Evolutionary conservation across 306 rosid species (phyloP), one percentile per base, ranked within the genome.

Genomic region (Sesbania bispinosa): DNA sequence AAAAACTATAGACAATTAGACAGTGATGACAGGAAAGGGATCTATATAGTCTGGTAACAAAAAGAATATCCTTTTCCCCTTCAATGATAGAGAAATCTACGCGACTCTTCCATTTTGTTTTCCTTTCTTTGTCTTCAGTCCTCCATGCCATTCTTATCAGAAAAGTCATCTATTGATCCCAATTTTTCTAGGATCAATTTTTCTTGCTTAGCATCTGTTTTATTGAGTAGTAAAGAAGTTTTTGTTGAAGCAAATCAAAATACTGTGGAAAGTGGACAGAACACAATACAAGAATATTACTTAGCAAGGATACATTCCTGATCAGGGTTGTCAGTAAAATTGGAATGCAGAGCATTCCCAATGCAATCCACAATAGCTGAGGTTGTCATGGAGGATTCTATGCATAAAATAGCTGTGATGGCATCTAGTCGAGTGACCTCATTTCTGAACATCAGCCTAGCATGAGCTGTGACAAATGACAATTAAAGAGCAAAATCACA

Each of bases 291-390:
- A 69, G n/a, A 63, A 47, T 55, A 54, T 26, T 41, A n/a, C 32
- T 43, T 10, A 68, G 39, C 63, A 83, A 90, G 96, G 96, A 87
- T 93, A 93, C 98, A 93, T 79, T 93, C 97, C 76, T 80, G 67
- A 75, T 93, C 98, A 55, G 96, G 98, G 71, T 85, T 93, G 78
- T 90, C 97, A 0, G 88, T 74, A 70, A 93, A 93, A 84, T 93
- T 93, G 65, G 98, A 90, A 86, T 93, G 98, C 84, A 93, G 88
- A 64, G 97, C 97, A 83, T 93, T 90, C 75, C 98, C 97, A 23
- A 93, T 85, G 71, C 94, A 87, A 78, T 93, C 98, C 53, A 93
- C 97, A 26, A 93, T 84, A 69, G 98, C 98, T 13, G 98, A 93
- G 72, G 92, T 87, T 42, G 94, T 93, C 97, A 93, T 93, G 74